Evolutionary conservation across 164 flowering plant genomes (phyloP).

Genomic region (Protea cynaroides): DNA sequence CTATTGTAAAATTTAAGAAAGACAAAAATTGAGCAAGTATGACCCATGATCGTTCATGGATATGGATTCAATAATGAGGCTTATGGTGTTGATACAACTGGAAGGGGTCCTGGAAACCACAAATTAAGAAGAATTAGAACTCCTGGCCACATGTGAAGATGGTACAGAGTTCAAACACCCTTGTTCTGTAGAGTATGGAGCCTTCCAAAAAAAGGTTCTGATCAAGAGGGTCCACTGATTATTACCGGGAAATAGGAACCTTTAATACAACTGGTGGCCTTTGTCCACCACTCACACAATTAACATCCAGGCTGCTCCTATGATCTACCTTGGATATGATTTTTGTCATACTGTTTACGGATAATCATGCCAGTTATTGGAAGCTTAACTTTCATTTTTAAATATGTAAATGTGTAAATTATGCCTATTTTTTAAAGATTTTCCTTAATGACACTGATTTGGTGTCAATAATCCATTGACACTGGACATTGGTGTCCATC

Average conservation of each 20-base stretch:
- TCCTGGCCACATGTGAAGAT: constrained; percentile 33
- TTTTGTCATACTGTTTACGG: constrained; percentile 19
- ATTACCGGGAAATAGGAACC: constrained; percentile 16
- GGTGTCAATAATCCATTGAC: too few species aligned
- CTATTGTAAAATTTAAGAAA: too few species aligned
- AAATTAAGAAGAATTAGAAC: constrained; percentile 10
- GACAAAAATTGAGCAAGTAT: too few species aligned
- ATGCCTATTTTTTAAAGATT: too few species aligned
- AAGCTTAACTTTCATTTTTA: constrained; percentile 7
- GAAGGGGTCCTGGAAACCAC: constrained; percentile 8
- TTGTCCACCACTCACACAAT: constrained; percentile 25
- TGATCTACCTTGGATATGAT: constrained; percentile 40
- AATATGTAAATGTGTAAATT: constrained; percentile 4
- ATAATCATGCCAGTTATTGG: constrained; percentile 11
- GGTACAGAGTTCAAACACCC: constrained; percentile 17
- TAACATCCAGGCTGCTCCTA: constrained; percentile 38
- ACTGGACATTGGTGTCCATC: too few species aligned
- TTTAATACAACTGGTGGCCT: constrained; percentile 21
- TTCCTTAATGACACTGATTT: too few species aligned
- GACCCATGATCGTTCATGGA: constrained; percentile 8
- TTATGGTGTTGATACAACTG: constrained; percentile 24
- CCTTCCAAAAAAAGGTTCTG: neutral
- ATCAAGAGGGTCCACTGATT: constrained; percentile 8
- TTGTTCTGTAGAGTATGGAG: constrained; percentile 12
- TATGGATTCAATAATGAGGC: constrained; percentile 6